Evolutionary conservation across 805 yeast species (phyloP).

Genomic region (Metschnikowia lachancei): DNA sequence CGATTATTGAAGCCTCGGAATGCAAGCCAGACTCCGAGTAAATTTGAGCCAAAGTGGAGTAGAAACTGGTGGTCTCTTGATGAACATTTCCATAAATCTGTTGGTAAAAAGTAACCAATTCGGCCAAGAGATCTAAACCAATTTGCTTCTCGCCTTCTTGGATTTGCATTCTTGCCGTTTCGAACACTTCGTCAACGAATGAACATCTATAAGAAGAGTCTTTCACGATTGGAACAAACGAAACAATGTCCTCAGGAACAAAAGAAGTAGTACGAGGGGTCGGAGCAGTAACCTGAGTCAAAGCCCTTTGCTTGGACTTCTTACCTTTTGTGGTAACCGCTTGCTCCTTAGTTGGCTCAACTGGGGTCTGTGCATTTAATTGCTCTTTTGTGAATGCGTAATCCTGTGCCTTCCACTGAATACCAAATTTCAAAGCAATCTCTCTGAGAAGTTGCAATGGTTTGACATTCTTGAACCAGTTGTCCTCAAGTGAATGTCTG

Average conservation of each 20-base stretch:
- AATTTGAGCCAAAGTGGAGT: conserved; percentile 61
- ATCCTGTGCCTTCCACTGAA: conserved; percentile 68
- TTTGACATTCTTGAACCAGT: conserved; percentile 45
- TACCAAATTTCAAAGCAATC: conserved; percentile 74
- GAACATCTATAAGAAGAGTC: conserved; percentile 64
- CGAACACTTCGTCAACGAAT: conserved; percentile 73
- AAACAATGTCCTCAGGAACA: conserved; percentile 58
- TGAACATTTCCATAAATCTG: conserved; percentile 83
- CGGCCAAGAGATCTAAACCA: conserved; percentile 64
- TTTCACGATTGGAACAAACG: conserved; percentile 74
- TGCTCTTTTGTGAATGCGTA: conserved; percentile 49
- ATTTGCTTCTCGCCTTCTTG: conserved; percentile 45
- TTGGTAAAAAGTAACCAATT: conserved; percentile 70
- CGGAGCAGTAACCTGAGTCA: conserved; percentile 8
- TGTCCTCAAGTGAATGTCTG: conserved; percentile 53
- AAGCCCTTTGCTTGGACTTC: conserved; percentile 30
- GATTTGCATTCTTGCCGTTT: conserved; percentile 51
- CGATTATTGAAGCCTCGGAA: conserved; percentile 58
- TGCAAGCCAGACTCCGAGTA: conserved; percentile 58
- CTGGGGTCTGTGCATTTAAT: conserved; percentile 30
- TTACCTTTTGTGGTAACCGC: conserved; percentile 24
- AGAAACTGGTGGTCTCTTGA: conserved; percentile 71
- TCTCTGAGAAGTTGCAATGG: conserved; percentile 59
- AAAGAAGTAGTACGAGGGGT: conserved; percentile 42
- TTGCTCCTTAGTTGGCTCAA: conserved; percentile 21